Conservation (phyloP, 306 rosid genomes). For the Rosa chinensis region DNA sequence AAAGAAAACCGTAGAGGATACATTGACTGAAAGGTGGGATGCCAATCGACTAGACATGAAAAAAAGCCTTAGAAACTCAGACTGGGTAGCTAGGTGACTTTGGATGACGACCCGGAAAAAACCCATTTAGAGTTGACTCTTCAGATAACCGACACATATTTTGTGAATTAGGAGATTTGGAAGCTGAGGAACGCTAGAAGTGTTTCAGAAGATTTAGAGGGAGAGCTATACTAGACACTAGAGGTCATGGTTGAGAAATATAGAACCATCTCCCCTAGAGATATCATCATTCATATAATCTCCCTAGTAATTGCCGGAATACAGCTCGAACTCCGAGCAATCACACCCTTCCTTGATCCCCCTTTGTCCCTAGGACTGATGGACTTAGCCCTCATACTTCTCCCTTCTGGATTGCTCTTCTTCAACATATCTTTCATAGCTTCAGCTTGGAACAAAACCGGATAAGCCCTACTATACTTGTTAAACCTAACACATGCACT, state of each 20-base stretch:
- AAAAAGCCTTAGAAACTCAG: background rate
- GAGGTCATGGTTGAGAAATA: slow-evolving; percentile 8
- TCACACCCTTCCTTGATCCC: slow-evolving; percentile 49
- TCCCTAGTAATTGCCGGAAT: slow-evolving; percentile 82
- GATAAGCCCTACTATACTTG: slow-evolving; percentile 79
- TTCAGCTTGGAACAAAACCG: slow-evolving; percentile 81
- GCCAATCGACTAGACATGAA: background rate
- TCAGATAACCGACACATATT: background rate
- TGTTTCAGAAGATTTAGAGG: slow-evolving; percentile 4
- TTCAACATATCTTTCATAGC: slow-evolving; percentile 94
- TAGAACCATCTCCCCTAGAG: slow-evolving; percentile 7
- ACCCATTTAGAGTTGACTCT: background rate
- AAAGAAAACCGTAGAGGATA: background rate
- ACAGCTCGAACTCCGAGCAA: slow-evolving; percentile 88
- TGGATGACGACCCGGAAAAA: background rate
- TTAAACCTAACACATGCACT: slow-evolving; percentile 83
- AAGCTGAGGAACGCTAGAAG: slow-evolving; percentile 5
- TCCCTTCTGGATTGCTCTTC: slow-evolving; percentile 63
- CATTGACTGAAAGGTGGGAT: background rate
- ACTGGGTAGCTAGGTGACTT: background rate
- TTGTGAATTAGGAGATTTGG: background rate
- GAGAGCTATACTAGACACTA: slow-evolving; percentile 3
- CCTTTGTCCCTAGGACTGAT: slow-evolving; percentile 74
- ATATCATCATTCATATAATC: slow-evolving; percentile 19
- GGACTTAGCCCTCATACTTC: slow-evolving; percentile 58